Percentiles rank a stretch among this genome's conserved stretches.
phyloP scores from a whole-genome alignment of 257 asterid species.

The Galeopsis tetrahit region DNA sequence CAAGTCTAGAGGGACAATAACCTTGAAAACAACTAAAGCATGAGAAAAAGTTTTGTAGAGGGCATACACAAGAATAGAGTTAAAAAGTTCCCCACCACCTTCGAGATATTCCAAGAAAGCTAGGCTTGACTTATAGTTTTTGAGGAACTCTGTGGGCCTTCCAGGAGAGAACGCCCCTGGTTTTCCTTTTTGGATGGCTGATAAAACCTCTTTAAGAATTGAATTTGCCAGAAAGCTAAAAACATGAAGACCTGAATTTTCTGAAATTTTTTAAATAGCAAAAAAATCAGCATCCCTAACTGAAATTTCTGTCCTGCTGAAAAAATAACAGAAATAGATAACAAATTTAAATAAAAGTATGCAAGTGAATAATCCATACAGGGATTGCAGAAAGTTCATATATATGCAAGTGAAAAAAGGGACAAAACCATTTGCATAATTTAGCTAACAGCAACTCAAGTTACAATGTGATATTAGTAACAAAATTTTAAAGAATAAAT shows the following conservation, averaged over 20 bases:
- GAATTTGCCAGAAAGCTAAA: constrained; percentile 95
- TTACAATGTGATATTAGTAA: constrained; percentile 7
- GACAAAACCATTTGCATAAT: neutral
- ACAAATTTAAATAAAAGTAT: constrained; percentile 13
- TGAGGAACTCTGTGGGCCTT: constrained; percentile 84
- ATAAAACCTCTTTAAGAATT: constrained; percentile 85
- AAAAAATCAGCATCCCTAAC: constrained; percentile 31
- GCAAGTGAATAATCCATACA: constrained; percentile 22
- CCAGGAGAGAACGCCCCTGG: constrained; percentile 98
- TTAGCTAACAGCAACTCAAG: constrained; percentile 19
- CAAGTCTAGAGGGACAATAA: constrained; percentile 70
- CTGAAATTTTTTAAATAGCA: constrained; percentile 49
- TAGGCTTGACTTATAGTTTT: constrained; percentile 88
- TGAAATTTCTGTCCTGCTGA: constrained; percentile 17
- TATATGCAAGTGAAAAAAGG: neutral
- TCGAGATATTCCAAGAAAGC: constrained; percentile 86
- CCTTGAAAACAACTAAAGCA: constrained; percentile 53
- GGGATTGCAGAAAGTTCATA: constrained; percentile 4
- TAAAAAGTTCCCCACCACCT: constrained; percentile 51
- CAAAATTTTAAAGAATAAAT: constrained; percentile 19
- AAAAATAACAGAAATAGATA: constrained; percentile 12
- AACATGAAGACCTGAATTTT: constrained; percentile 95
- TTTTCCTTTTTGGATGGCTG: constrained; percentile 85
- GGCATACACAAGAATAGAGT: neutral
- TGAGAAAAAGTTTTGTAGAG: constrained; percentile 26